These are phyloP conservation scores for Waltiozyma sp. DNA, from an alignment of 1,139 yeast species.

Conservation along the genomic window DNA sequence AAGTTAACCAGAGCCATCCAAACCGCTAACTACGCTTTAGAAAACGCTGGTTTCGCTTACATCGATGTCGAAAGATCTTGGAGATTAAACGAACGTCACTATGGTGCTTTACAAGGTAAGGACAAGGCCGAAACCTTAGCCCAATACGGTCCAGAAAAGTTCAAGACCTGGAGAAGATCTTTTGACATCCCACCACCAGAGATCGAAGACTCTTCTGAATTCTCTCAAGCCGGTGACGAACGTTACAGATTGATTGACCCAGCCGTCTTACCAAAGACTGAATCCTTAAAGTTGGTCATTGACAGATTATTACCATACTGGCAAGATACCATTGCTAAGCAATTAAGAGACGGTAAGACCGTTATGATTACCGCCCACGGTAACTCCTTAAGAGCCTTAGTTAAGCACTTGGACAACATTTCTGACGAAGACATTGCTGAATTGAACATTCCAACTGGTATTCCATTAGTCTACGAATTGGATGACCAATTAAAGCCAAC, in stretches of 20 bases:
- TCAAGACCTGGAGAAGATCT: constrained; percentile 97
- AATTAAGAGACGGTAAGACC: constrained; percentile 77
- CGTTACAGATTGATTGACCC: constrained; percentile 82
- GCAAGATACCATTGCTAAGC: constrained; percentile 87
- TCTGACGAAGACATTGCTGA: constrained; percentile 89
- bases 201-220: constrained; percentile 67
- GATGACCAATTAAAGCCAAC: constrained; percentile 80
- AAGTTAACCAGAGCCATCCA: constrained; percentile 92
- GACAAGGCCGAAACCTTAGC: constrained; percentile 92
- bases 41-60: constrained; percentile 80
- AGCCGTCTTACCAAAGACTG: constrained; percentile 82
- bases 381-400: constrained; percentile 94
- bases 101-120: constrained; percentile 98
- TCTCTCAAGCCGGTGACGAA: constrained; percentile 75
- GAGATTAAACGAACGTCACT: constrained; percentile 98
- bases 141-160: constrained; percentile 82
- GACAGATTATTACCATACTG: constrained; percentile 97
- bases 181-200: constrained; percentile 95
- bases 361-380: constrained; percentile 97
- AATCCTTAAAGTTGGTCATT: constrained; percentile 88
- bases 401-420: constrained; percentile 90
- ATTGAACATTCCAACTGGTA: constrained; percentile 97
- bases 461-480: constrained; percentile 94
- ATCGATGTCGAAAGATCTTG: constrained; percentile 91
- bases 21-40: constrained; percentile 93